These are phyloP conservation scores for Boletus speciosus DNA, from an alignment of 768 basidiomycete species.

Conservation along the genomic window DNA sequence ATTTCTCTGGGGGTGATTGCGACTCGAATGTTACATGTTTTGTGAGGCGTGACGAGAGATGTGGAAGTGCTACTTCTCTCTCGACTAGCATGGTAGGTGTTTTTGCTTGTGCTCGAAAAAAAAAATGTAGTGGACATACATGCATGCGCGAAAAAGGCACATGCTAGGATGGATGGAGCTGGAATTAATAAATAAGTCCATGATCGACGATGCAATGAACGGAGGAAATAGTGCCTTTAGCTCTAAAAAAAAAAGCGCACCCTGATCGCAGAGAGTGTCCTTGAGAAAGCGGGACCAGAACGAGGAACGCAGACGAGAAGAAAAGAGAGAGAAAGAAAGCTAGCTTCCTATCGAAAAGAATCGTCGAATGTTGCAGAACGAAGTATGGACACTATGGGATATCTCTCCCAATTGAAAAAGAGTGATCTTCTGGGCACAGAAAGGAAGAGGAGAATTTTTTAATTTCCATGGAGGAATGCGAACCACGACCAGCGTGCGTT, in stretches of 20 bases:
- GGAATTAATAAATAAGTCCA: slow-evolving; percentile 14
- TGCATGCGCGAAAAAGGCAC: not conserved
- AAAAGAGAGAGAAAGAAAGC: not conserved
- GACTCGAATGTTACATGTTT: too few relatives aligned
- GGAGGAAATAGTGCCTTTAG: not conserved
- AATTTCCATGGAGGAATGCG: not conserved
- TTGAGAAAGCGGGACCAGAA: not conserved
- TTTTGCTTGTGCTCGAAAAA: too few relatives aligned
- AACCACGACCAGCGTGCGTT: slow-evolving; percentile 24
- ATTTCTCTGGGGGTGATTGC: too few relatives aligned
- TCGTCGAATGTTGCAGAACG: not conserved
- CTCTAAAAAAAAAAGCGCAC: slow-evolving; percentile 1
- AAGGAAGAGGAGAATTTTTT: not conserved
- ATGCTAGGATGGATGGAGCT: not conserved
- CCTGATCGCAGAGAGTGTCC: not conserved
- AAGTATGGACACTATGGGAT: not conserved
- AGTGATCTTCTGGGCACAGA: not conserved
- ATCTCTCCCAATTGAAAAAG: not conserved
- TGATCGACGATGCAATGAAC: slow-evolving; percentile 17
- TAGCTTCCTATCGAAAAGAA: not conserved
- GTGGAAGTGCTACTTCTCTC: too few relatives aligned
- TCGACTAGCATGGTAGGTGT: too few relatives aligned
- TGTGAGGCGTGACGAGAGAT: too few relatives aligned
- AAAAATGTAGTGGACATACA: not conserved
- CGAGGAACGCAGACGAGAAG: not conserved